Percentiles rank a stretch among this genome's conserved stretches.
These are phyloP conservation scores for Inga laurina DNA, from an alignment of 306 rosid genomes.

Conservation along the genomic window DNA sequence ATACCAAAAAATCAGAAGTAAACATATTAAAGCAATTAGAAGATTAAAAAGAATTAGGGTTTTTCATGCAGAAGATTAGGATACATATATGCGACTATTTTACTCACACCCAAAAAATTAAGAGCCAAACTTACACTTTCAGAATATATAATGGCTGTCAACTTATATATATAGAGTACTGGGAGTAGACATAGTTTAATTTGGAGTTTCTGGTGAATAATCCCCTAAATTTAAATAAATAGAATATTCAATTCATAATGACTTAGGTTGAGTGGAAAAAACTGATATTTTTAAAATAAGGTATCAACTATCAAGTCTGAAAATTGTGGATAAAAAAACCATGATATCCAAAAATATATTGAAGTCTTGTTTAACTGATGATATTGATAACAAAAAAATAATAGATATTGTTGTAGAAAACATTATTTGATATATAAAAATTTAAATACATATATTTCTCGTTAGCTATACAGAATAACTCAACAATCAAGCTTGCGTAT, in stretches of 20 bases:
- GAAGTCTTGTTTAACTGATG: not conserved
- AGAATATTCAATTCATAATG: too few relatives aligned
- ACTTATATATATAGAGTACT: not conserved
- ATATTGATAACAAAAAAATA: too few relatives aligned
- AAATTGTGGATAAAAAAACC: too few relatives aligned
- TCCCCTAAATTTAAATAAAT: not conserved
- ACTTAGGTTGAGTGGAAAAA: not conserved
- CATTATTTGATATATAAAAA: too few relatives aligned
- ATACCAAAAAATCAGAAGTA: not conserved
- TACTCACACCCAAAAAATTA: not conserved
- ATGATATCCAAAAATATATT: too few relatives aligned
- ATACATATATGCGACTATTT: not conserved
- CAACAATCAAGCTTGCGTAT: not conserved
- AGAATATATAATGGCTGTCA: not conserved
- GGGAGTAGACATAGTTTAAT: not conserved
- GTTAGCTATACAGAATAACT: too few relatives aligned
- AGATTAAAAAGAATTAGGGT: not conserved
- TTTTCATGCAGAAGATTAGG: not conserved
- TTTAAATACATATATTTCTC: too few relatives aligned
- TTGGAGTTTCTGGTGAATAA: not conserved
- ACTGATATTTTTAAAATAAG: too few relatives aligned
- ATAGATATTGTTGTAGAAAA: not conserved
- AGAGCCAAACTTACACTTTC: not conserved
- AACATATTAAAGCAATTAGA: not conserved
- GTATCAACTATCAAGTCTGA: too few relatives aligned